Evolutionary conservation across 75 land plant species (phyloP).

Genomic region (Selaginella tamariscina): DNA sequence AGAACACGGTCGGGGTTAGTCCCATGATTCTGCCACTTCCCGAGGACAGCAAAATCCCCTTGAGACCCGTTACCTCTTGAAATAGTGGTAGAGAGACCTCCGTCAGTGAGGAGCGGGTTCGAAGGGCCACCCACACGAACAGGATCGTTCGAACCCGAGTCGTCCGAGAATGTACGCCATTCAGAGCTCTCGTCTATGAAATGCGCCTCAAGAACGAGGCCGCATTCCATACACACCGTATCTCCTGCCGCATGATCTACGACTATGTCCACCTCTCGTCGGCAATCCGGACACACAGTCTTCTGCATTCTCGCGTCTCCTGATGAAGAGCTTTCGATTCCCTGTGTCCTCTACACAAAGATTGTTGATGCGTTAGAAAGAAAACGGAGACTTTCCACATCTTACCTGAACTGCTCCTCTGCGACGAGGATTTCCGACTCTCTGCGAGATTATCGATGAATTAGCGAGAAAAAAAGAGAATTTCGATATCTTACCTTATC

Average conservation of each 20-base stretch:
- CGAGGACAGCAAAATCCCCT: slow-evolving; percentile 29
- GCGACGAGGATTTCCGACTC: too few species aligned
- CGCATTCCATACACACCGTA: slow-evolving; percentile 30
- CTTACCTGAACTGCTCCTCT: too few species aligned
- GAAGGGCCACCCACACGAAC: slow-evolving; percentile 37
- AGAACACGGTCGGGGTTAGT: slow-evolving; percentile 35
- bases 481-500: too few species aligned
- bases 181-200: slow-evolving; percentile 24
- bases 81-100: slow-evolving; percentile 35
- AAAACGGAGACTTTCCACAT: too few species aligned
- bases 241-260: slow-evolving; percentile 32
- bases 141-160: slow-evolving; percentile 30
- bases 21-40: slow-evolving; percentile 30
- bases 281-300: slow-evolving; percentile 20
- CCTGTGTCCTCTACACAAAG: too few species aligned
- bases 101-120: slow-evolving; percentile 37
- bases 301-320: slow-evolving; percentile 12
- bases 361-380: too few species aligned
- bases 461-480: too few species aligned
- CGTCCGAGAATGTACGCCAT: slow-evolving; percentile 30
- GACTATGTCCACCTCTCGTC: slow-evolving; percentile 16
- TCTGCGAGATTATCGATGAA: too few species aligned
- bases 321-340: too few species aligned
- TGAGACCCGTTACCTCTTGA: slow-evolving; percentile 29
- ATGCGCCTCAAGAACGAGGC: slow-evolving; percentile 28